phyloP scores from a whole-genome alignment of 441 rosid genomes.

The Erysimum cheiri region DNA sequence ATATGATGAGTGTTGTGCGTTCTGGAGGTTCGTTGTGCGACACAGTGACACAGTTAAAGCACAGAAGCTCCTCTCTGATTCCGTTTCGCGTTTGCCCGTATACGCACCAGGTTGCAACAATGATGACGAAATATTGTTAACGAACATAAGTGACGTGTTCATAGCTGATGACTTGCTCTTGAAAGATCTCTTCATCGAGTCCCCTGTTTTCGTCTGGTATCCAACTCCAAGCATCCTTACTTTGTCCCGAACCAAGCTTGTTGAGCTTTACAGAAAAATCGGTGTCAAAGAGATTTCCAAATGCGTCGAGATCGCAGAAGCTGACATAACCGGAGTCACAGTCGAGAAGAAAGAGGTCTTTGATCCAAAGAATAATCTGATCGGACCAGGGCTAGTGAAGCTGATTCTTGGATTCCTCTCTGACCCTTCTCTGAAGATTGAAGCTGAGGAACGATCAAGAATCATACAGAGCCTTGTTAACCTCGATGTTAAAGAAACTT shows the following conservation, averaged over 20 bases:
- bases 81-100: constrained; percentile 58
- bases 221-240: constrained; percentile 56
- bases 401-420: constrained; percentile 69
- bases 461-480: constrained; percentile 50
- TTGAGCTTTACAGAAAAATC: constrained; percentile 55
- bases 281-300: constrained; percentile 73
- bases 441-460: constrained; percentile 55
- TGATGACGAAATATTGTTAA: constrained; percentile 48
- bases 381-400: constrained; percentile 51
- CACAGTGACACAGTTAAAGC: constrained; percentile 26
- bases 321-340: constrained; percentile 36
- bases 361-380: constrained; percentile 28
- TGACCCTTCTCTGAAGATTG: constrained; percentile 52
- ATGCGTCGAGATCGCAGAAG: constrained; percentile 50
- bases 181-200: constrained; percentile 56
- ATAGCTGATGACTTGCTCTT: constrained; percentile 74
- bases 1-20: constrained; percentile 58
- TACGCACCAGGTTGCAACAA: constrained; percentile 27
- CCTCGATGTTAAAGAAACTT: constrained; percentile 52
- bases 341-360: constrained; percentile 32
- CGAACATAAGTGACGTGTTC: constrained; percentile 55
- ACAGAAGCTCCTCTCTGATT: constrained; percentile 45
- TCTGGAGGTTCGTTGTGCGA: constrained; percentile 56
- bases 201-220: constrained; percentile 70
- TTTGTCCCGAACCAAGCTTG: constrained; percentile 51